Base-by-base conservation (phyloP, 2,329 filamentous ascomycete species). In the Pezicula neosporulosa region DNA sequence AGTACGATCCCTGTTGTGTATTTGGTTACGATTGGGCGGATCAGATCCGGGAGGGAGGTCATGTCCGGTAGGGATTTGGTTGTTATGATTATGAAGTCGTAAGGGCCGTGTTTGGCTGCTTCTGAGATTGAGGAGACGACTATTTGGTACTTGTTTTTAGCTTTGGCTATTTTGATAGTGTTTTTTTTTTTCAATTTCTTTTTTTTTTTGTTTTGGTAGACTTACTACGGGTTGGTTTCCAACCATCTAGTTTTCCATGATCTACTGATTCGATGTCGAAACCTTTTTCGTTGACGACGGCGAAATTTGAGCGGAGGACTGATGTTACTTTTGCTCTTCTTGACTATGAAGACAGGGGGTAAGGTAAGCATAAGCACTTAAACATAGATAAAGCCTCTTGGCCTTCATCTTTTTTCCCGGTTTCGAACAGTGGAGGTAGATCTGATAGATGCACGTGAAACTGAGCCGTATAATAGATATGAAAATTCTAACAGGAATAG, bases 181-280 rank as follows among this genome's bases (percentile, higher is more conserved):
- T n/a, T n/a, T n/a, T n/a, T n/a, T n/a, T n/a, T n/a, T n/a, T n/a
- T n/a, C n/a, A n/a, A n/a, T n/a, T n/a, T n/a, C n/a, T n/a, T n/a
- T n/a, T n/a, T n/a, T n/a, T n/a, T n/a, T n/a, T n/a, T n/a, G n/a
- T n/a, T n/a, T n/a, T n/a, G n/a, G n/a, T n/a, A n/a, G n/a, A 39
- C 47, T 21, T 36, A 51, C 51, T 43, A 35, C 43, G 47, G 15
- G 39, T 39, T 18, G 51, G 51, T n/a, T 44, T 46, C 51, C 51
- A 53, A 18, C 48, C 48, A 12, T 39, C 47, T 7, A 53, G 30
- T 44, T 30, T 45, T n/a, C 51, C 51, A 36, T 53, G 51, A 38
- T 53, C 51, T n/a, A 53, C 48, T 6, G 51, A 53, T 27, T 53
- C 51, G 16, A 53, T 53, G 39, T 47, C 43, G 21, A 48, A 53